Percentiles rank a stretch among this genome's conserved stretches.
These are phyloP conservation scores for Rhododendron henanense DNA, from an alignment of 148 eudicot genomes.

Conservation along the genomic window DNA sequence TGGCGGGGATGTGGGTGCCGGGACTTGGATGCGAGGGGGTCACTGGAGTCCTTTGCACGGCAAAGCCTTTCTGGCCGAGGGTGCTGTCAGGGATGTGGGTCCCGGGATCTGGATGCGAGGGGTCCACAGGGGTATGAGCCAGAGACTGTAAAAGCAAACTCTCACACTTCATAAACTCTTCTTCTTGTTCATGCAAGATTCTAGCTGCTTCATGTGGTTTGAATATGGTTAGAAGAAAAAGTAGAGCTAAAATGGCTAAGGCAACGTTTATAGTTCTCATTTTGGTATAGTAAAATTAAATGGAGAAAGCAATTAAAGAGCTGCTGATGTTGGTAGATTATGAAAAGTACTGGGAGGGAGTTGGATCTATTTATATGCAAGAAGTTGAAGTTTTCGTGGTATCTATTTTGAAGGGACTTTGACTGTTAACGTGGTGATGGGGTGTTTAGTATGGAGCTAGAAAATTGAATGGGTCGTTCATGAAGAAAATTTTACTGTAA, in stretches of 20 bases:
- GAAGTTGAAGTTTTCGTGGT: no score
- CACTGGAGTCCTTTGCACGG: no score
- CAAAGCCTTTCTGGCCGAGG: background rate
- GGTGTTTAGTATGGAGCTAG: background rate
- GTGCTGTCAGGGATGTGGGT: background rate
- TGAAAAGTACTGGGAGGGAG: background rate
- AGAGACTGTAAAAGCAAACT: conserved; percentile 1
- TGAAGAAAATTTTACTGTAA: background rate
- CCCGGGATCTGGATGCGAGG: background rate
- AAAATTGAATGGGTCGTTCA: background rate
- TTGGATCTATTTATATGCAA: background rate
- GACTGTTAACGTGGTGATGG: background rate
- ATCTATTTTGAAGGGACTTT: background rate
- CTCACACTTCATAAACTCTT: no score
- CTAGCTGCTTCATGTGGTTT: no score
- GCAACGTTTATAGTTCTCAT: background rate
- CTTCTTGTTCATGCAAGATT: no score
- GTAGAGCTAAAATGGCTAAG: background rate
- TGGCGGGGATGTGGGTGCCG: no score
- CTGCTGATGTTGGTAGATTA: background rate
- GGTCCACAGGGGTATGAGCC: no score
- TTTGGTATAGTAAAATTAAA: background rate
- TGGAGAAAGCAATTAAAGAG: background rate
- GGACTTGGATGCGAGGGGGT: no score
- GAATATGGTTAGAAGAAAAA: conserved; percentile 10